phyloP scores from a whole-genome alignment of 768 basidiomycete genomes.

The Termitomyces titanicus region DNA sequence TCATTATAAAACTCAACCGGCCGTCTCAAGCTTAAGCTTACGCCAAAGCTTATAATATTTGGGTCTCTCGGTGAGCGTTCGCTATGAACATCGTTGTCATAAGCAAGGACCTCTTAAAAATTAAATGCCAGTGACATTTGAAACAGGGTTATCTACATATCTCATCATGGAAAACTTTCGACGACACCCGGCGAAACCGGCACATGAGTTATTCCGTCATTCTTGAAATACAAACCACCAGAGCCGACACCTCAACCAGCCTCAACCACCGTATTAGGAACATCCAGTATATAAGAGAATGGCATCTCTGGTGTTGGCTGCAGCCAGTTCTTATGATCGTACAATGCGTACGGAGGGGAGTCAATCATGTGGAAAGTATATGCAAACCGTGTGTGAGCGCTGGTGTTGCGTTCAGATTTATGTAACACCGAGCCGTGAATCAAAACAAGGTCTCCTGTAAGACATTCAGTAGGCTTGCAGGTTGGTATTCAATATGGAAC shows the following conservation, averaged over 20 bases:
- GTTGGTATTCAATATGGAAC: neutral
- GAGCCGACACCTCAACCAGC: neutral
- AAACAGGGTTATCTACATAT: too few species aligned
- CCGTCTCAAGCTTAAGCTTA: too few species aligned
- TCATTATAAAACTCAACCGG: too few species aligned
- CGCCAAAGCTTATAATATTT: too few species aligned
- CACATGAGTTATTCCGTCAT: neutral
- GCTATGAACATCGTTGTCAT: too few species aligned
- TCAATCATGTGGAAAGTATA: slow-evolving; percentile 98
- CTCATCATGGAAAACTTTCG: neutral
- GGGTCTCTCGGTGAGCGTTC: neutral
- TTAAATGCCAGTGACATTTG: neutral
- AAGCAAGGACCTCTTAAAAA: neutral
- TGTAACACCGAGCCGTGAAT: slow-evolving; percentile 94
- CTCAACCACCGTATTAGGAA: slow-evolving; percentile 5
- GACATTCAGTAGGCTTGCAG: neutral
- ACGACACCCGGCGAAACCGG: neutral
- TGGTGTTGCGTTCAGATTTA: slow-evolving; percentile 85
- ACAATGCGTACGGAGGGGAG: slow-evolving; percentile 60
- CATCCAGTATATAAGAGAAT: slow-evolving; percentile 59
- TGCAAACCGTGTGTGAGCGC: slow-evolving; percentile 77
- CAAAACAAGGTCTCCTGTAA: slow-evolving; percentile 79
- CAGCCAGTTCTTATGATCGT: slow-evolving; percentile 94
- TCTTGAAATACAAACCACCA: too few species aligned
- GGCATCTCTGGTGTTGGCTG: slow-evolving; percentile 86